A percentile compares a stretch with the other conserved stretches of the same genome.
Conservation (phyloP, 345 rosid genomes). For the Murraya paniculata region DNA sequence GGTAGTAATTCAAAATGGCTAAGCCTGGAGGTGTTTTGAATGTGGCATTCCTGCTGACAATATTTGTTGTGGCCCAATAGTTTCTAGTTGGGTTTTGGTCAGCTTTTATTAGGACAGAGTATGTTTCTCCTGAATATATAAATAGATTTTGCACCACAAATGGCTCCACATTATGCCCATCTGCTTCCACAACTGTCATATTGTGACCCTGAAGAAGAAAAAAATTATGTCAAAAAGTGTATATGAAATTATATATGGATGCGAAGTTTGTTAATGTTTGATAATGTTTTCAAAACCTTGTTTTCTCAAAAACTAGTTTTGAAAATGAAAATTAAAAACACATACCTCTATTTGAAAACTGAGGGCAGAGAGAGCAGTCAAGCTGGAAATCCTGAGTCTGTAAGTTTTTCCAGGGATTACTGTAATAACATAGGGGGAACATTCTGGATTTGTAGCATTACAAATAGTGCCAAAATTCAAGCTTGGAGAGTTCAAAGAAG, state of each 20-base stretch:
- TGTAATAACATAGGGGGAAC: conserved; percentile 35
- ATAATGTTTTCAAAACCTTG: too few species aligned
- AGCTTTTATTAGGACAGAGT: conserved; percentile 57
- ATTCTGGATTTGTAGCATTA: conserved; percentile 47
- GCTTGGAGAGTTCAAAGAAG: conserved; percentile 27
- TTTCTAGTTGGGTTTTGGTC: conserved; percentile 54
- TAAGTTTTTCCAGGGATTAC: conserved; percentile 64
- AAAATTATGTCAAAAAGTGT: too few species aligned
- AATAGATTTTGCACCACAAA: conserved; percentile 66
- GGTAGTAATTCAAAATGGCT: conserved; percentile 58
- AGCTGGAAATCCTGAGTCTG: conserved; percentile 58
- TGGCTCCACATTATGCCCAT: conserved; percentile 72
- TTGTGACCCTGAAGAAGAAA: conserved; percentile 13
- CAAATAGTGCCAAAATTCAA: conserved; percentile 29
- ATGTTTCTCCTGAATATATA: conserved; percentile 78
- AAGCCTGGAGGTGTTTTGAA: conserved; percentile 40
- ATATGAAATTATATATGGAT: too few species aligned
- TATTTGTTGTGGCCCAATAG: conserved; percentile 60
- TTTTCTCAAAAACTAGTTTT: too few species aligned
- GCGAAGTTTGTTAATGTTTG: too few species aligned
- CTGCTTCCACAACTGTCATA: conserved; percentile 80
- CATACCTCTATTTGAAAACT: conserved; percentile 77
- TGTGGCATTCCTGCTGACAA: conserved; percentile 48
- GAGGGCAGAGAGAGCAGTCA: conserved; percentile 63
- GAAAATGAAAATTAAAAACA: background rate